phyloP scores from a whole-genome alignment of 345 rosid genomes.

The Boechera divaricarpa region DNA sequence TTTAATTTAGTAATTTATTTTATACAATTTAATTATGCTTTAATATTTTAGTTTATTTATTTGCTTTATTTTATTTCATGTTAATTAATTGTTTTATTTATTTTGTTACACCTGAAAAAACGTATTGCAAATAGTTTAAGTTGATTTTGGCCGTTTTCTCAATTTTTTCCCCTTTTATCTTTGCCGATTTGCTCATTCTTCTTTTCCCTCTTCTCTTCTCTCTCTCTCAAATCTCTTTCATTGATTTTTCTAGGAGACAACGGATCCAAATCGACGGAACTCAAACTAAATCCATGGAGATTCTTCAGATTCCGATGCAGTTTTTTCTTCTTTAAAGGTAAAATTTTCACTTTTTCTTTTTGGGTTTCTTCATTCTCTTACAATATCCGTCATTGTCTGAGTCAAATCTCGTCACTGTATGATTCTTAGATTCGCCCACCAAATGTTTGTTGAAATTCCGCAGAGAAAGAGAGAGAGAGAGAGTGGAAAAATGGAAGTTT shows the following conservation, averaged over 20 bases:
- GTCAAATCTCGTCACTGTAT: neutral
- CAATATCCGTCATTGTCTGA: constrained; percentile 19
- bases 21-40: too few relatives aligned
- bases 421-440: constrained; percentile 16
- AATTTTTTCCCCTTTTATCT: neutral
- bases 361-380: constrained; percentile 19
- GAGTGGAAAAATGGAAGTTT: too few relatives aligned
- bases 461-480: neutral
- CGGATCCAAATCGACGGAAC: constrained; percentile 20
- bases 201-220: too few relatives aligned
- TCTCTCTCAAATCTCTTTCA: constrained; percentile 8
- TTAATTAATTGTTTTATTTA: too few relatives aligned
- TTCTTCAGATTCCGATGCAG: neutral
- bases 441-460: constrained; percentile 41
- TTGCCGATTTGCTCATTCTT: constrained; percentile 38
- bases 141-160: too few relatives aligned
- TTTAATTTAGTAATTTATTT: too few relatives aligned
- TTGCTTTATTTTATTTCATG: too few relatives aligned
- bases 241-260: constrained; percentile 18
- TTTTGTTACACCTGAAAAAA: too few relatives aligned
- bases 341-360: neutral
- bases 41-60: too few relatives aligned
- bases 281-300: neutral
- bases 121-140: too few relatives aligned
- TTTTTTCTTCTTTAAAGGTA: constrained; percentile 24